phyloP scores from a whole-genome alignment of 192 early-diverging fungal genomes.

The Chytriomyces sp. region DNA sequence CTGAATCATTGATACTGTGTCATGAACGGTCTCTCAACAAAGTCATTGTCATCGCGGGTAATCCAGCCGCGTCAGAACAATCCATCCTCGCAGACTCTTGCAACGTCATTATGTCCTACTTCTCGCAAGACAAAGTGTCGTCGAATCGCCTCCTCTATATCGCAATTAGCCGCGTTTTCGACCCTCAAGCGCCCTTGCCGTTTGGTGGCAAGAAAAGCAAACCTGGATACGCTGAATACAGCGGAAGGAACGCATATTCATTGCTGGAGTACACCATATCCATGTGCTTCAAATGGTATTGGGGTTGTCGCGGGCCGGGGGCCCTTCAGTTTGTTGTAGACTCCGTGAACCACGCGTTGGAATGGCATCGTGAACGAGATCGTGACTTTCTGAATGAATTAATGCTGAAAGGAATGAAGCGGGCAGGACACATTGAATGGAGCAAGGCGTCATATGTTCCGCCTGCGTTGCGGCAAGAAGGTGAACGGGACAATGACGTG shows the following conservation, averaged over 20 bases:
- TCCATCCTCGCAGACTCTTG: too few relatives aligned
- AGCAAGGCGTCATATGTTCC: not conserved
- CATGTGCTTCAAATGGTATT: not conserved
- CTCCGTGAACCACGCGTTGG: not conserved
- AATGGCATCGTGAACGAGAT: not conserved
- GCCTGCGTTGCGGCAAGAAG: not conserved
- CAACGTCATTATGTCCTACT: too few relatives aligned
- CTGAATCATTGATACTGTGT: too few relatives aligned
- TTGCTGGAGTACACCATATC: not conserved
- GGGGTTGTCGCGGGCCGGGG: not conserved
- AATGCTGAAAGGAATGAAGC: constrained; percentile 3
- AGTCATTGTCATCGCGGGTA: too few relatives aligned
- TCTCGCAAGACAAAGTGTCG: too few relatives aligned
- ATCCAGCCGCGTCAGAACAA: too few relatives aligned
- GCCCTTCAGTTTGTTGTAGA: not conserved
- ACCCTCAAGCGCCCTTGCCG: constrained; percentile 2
- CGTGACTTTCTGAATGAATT: not conserved
- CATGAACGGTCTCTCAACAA: too few relatives aligned
- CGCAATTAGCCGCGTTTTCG: too few relatives aligned
- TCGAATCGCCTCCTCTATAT: too few relatives aligned
- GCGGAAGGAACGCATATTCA: not conserved
- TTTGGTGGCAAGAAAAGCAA: not conserved
- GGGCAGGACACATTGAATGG: constrained; percentile 12
- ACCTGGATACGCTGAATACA: not conserved
- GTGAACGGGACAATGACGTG: too few relatives aligned